These are phyloP conservation scores for Exophiala alcalophila DNA, from an alignment of 2,329 filamentous ascomycete species.

Conservation along the genomic window DNA sequence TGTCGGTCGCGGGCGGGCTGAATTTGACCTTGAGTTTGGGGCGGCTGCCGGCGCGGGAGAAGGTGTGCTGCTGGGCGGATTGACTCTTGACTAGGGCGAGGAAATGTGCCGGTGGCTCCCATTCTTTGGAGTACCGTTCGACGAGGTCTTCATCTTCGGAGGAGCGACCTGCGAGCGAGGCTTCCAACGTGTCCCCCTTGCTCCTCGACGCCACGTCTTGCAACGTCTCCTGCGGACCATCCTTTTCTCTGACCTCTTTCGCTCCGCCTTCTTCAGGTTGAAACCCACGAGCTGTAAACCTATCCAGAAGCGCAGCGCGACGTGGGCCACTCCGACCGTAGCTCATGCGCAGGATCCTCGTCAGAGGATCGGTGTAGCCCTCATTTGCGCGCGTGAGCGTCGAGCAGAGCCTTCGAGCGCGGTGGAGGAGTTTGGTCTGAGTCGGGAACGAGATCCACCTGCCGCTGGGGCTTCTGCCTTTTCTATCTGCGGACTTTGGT, in stretches of 20 bases:
- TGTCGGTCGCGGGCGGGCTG: slow-evolving; percentile 37
- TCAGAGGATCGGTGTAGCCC: slow-evolving; percentile 51
- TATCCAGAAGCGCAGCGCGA: slow-evolving; percentile 47
- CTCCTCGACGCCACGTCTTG: background rate
- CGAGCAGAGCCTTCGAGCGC: slow-evolving; percentile 41
- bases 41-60: slow-evolving; percentile 29
- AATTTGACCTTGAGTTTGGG: slow-evolving; percentile 32
- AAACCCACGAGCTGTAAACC: slow-evolving; percentile 32
- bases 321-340: slow-evolving; percentile 58
- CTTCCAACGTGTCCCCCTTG: slow-evolving; percentile 18
- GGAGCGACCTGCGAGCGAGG: background rate
- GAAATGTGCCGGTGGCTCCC: slow-evolving; percentile 37
- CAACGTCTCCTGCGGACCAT: slow-evolving; percentile 2
- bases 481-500: slow-evolving; percentile 22
- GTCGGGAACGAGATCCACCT: slow-evolving; percentile 26
- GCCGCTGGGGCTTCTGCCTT: slow-evolving; percentile 25
- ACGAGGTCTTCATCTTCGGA: background rate
- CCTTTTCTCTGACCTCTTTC: background rate
- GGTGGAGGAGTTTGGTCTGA: slow-evolving; percentile 19
- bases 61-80: slow-evolving; percentile 31
- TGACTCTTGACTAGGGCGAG: slow-evolving; percentile 38
- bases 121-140: slow-evolving; percentile 33
- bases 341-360: slow-evolving; percentile 52
- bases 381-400: slow-evolving; percentile 53
- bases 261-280: slow-evolving; percentile 31